Percentiles rank a stretch among this genome's conserved stretches.
phyloP scores from a whole-genome alignment of 495 filamentous ascomycete species.

The Aspergillus hancockii region DNA sequence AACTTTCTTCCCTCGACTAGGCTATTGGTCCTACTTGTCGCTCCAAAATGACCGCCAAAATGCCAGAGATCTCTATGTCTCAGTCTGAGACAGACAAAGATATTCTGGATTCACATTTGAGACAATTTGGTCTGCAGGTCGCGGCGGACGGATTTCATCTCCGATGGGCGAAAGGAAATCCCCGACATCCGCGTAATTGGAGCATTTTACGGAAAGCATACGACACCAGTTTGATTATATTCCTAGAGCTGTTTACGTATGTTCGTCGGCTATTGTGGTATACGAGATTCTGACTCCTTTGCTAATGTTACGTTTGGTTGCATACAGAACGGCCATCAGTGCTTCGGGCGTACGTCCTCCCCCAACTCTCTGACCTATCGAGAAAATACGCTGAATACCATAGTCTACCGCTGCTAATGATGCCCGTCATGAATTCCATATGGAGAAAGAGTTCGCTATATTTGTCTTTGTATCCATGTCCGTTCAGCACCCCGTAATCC shows the following conservation, averaged over 20 bases:
- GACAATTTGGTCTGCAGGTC: conserved; percentile 31
- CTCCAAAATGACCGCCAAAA: conserved; percentile 5
- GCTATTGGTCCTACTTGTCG: not conserved
- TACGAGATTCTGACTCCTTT: not conserved
- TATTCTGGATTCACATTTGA: conserved; percentile 19
- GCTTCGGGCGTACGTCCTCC: conserved; percentile 39
- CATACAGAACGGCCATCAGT: conserved; percentile 39
- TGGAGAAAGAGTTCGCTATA: conserved; percentile 31
- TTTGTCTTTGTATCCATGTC: conserved; percentile 45
- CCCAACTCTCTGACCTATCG: not conserved
- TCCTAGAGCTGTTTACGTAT: conserved; percentile 46
- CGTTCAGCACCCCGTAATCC: conserved; percentile 4
- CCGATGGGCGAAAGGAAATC: conserved; percentile 37
- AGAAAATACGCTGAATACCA: conserved; percentile 8
- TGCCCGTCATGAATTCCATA: conserved; percentile 33
- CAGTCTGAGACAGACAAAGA: conserved; percentile 24
- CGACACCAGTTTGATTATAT: conserved; percentile 36
- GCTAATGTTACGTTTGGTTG: not conserved
- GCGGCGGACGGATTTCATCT: conserved; percentile 39
- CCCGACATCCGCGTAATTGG: conserved; percentile 46
- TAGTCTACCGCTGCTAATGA: conserved; percentile 37
- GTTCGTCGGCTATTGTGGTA: conserved; percentile 5
- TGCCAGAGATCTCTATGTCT: conserved; percentile 14
- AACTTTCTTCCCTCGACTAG: not conserved
- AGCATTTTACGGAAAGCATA: conserved; percentile 32